Base-by-base conservation (phyloP, 1,284 basidiomycete species). In the Fomes fomentarius region DNA sequence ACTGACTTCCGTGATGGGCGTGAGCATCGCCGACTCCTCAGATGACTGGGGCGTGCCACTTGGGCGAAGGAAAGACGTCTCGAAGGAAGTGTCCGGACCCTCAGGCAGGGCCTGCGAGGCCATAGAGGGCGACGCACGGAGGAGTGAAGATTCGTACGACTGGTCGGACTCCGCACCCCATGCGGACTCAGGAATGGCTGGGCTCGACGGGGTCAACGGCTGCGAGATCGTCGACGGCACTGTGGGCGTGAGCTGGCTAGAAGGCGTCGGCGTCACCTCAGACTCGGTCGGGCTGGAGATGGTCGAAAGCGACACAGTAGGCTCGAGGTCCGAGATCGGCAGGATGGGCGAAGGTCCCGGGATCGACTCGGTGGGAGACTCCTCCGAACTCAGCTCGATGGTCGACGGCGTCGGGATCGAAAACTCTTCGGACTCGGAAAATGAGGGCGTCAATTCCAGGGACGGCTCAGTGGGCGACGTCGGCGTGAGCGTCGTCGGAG, bases 91-190 rank as follows among this genome's bases (percentile, higher is more conserved):
- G 60, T 90, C 88, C 2, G 69, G 73, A 1, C 77, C 80, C 45
- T 89, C 85, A 1, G 77, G 79, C 25, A 87, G 64, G 0, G 79
- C 79, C 21, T 82, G 61, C 0, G 85, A 84, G 44, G 77, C 75
- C 4, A 84, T 69, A 14, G 87, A 85, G 21, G 86, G 87, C 0
- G 87, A 89, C 0, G 88, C 84, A 10, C 74, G 74, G 21, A 91
- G 71, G 15, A 86, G 70, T 0, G 85, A 85, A 0, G 87, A 88
- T 31, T 90, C 87, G 58, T 86, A 91, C 0, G 88, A 86, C 9
- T 74, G 62, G 55, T 89, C 81, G 0, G 82, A 83, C 61, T 84
- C 82, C 3, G 76, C 70, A 9, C 77, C 80, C 85, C 85, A 88
- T 26, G 74, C 62, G 15, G 77, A 78, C 39, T 72, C 72, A 12